A percentile compares a stretch with the other conserved stretches of the same genome.
phyloP scores from a whole-genome alignment of 306 rosid genomes.

The Calophaca sinica region DNA sequence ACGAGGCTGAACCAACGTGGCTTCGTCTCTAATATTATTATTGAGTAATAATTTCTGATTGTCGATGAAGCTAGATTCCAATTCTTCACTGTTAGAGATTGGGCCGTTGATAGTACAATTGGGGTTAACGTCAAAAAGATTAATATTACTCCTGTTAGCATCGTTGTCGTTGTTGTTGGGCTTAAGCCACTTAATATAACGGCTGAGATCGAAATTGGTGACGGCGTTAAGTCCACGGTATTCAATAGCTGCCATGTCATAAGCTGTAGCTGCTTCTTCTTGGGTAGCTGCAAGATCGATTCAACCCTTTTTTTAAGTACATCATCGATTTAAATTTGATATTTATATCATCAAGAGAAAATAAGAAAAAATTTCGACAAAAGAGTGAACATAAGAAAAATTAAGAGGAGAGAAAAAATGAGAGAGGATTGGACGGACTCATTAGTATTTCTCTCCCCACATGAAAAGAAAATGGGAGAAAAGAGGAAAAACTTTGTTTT shows the following conservation, averaged over 20 bases:
- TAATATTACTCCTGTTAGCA: background rate
- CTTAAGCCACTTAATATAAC: constrained; percentile 78
- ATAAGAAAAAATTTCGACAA: too few species aligned
- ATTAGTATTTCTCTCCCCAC: background rate
- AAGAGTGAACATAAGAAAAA: too few species aligned
- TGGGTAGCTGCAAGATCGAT: constrained; percentile 74
- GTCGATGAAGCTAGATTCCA: constrained; percentile 36
- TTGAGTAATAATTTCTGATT: constrained; percentile 14
- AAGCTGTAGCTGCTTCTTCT: constrained; percentile 97
- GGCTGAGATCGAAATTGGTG: constrained; percentile 91
- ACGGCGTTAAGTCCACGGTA: constrained; percentile 96
- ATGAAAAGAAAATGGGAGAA: too few species aligned
- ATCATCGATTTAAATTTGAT: background rate
- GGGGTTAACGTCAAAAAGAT: constrained; percentile 32
- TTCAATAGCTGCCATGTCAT: constrained; percentile 96
- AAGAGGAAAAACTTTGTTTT: too few species aligned
- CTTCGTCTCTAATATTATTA: constrained; percentile 32
- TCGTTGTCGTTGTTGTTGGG: constrained; percentile 46
- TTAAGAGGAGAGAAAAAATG: too few species aligned
- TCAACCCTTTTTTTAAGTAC: background rate
- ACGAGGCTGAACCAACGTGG: constrained; percentile 34
- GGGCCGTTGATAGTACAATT: constrained; percentile 29
- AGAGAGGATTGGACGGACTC: too few species aligned
- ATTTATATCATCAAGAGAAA: background rate
- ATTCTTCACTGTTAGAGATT: constrained; percentile 44